Conservation (phyloP, 2,329 filamentous ascomycete genomes). For the Aureobasidium sp. region DNA sequence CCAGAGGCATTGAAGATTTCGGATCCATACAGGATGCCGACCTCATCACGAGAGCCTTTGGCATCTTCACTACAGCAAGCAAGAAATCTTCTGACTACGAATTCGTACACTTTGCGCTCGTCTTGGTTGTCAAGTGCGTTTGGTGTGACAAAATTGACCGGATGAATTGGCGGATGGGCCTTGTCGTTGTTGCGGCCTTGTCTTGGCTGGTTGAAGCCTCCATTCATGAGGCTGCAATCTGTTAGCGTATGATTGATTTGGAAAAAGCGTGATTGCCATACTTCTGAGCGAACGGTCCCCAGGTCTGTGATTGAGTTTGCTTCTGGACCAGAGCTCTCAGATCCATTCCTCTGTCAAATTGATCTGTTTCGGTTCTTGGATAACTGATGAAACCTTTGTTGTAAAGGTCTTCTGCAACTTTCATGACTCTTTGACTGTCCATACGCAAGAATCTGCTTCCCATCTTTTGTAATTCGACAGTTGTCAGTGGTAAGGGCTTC, state of each 20-base stretch:
- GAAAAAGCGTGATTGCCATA: neutral
- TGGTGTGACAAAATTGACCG: conserved; percentile 71
- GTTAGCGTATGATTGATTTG: neutral
- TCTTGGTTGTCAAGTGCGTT: conserved; percentile 50
- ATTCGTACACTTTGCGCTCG: conserved; percentile 80
- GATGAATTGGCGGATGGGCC: conserved; percentile 94
- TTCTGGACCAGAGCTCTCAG: conserved; percentile 72
- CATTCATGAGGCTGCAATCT: conserved; percentile 50
- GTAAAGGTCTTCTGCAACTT: conserved; percentile 74
- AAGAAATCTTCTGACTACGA: conserved; percentile 82
- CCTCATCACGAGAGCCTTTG: conserved; percentile 72
- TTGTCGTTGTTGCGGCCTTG: conserved; percentile 87
- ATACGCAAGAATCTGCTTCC: conserved; percentile 83
- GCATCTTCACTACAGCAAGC: conserved; percentile 96
- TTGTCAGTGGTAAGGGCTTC: conserved; percentile 88
- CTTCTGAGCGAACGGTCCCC: conserved; percentile 69
- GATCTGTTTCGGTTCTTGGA: conserved; percentile 92
- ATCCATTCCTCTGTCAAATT: conserved; percentile 86
- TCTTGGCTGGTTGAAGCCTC: conserved; percentile 72
- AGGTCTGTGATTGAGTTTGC: conserved; percentile 65
- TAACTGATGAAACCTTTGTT: conserved; percentile 96
- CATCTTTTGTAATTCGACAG: conserved; percentile 93
- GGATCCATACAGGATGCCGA: conserved; percentile 75
- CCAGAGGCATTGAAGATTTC: conserved; percentile 78
- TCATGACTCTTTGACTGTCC: conserved; percentile 87